Evolutionary conservation across 441 rosid genomes (phyloP).

Genomic region (Jatropha podagrica): DNA sequence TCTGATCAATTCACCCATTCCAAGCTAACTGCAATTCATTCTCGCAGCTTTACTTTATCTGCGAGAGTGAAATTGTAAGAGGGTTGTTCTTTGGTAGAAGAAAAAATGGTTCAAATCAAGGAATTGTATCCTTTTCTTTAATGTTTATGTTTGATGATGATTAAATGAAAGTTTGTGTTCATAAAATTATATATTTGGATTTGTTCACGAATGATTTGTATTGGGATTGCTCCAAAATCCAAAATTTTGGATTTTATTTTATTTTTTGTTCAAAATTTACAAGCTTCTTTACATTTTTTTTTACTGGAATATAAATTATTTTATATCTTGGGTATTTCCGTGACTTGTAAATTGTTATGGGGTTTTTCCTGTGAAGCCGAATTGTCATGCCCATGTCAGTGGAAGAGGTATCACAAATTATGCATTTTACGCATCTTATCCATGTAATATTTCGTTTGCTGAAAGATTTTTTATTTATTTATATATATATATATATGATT

Average conservation of each 20-base stretch:
- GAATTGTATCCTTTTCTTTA: constrained; percentile 56
- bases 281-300: not conserved
- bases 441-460: not conserved
- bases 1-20: not conserved
- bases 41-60: not conserved
- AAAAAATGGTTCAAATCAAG: constrained; percentile 57
- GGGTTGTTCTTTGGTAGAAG: not conserved
- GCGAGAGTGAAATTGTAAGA: not conserved
- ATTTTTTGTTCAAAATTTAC: not conserved
- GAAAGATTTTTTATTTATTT: not conserved
- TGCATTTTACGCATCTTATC: not conserved
- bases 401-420: constrained; percentile 51
- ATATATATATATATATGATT: not conserved
- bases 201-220: not conserved
- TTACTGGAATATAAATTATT: not conserved
- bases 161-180: not conserved
- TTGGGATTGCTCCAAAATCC: constrained; percentile 1
- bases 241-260: not conserved
- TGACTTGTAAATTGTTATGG: constrained; percentile 26
- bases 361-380: constrained; percentile 44
- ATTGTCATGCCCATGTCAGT: constrained; percentile 64
- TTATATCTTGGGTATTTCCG: constrained; percentile 23
- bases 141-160: not conserved
- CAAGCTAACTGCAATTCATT: not conserved
- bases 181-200: not conserved